Percentiles rank a stretch among this genome's conserved stretches.
Evolutionary conservation across 2,329 filamentous ascomycete species (phyloP).

Genomic region (Blastomyces emzantsi): DNA sequence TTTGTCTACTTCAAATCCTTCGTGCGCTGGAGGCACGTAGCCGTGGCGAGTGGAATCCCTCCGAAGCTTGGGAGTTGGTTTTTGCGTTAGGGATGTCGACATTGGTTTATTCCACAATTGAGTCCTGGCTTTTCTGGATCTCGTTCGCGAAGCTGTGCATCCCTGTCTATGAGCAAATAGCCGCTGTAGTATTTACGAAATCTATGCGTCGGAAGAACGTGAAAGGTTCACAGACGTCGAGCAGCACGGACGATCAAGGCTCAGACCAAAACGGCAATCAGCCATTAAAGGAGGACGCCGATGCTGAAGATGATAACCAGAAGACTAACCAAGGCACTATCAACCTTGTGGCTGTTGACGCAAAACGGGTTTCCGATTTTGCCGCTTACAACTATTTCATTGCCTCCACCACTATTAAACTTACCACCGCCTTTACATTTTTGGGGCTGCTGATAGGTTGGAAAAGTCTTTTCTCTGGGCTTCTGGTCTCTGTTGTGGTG

Average conservation of each 20-base stretch:
- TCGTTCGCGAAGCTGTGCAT: constrained; percentile 54
- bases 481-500: constrained; percentile 54
- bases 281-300: constrained; percentile 22
- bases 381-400: constrained; percentile 58
- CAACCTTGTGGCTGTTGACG: constrained; percentile 70
- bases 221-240: constrained; percentile 46
- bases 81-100: constrained; percentile 53
- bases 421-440: constrained; percentile 58
- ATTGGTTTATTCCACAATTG: constrained; percentile 48
- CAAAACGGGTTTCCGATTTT: constrained; percentile 60
- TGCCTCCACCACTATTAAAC: constrained; percentile 52
- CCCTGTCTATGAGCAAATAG: constrained; percentile 60
- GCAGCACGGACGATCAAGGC: constrained; percentile 20
- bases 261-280: constrained; percentile 27
- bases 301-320: constrained; percentile 39
- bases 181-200: constrained; percentile 66
- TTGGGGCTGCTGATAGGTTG: constrained; percentile 63
- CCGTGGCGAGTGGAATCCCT: constrained; percentile 38
- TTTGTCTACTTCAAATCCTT: constrained; percentile 58
- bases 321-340: constrained; percentile 62
- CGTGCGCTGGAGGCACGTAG: constrained; percentile 51
- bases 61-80: constrained; percentile 60
- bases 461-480: constrained; percentile 57
- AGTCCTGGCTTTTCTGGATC: constrained; percentile 59
- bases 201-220: constrained; percentile 68